Conservation (phyloP, 345 rosid species). For the Gossypium anomalum region DNA sequence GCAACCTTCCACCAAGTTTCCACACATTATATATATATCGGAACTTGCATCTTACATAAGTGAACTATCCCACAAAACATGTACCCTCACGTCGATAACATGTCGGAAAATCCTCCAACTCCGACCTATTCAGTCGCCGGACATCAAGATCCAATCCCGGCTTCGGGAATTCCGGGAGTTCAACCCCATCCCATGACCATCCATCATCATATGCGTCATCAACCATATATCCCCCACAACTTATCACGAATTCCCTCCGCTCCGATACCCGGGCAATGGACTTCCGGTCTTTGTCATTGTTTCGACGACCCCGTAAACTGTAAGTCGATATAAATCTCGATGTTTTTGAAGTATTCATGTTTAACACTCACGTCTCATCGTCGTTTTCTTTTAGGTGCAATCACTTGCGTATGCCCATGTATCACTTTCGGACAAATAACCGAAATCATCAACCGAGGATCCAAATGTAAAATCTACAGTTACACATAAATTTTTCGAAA, state of each 20-base stretch:
- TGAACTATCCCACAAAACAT: not conserved
- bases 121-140: not conserved
- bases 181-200: not conserved
- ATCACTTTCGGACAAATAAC: slow-evolving; percentile 11
- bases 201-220: not conserved
- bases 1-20: not conserved
- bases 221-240: not conserved
- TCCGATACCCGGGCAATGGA: not conserved
- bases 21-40: not conserved
- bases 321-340: not conserved
- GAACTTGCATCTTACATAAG: not conserved
- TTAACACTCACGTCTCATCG: not conserved
- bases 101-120: not conserved
- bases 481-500: too few species aligned
- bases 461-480: not conserved
- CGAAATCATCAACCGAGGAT: slow-evolving; percentile 4
- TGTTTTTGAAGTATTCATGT: not conserved
- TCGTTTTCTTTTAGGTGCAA: not conserved
- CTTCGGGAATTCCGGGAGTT: not conserved
- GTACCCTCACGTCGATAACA: not conserved
- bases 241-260: not conserved
- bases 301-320: slow-evolving; percentile 9
- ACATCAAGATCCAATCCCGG: not conserved
- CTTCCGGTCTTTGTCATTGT: slow-evolving; percentile 9
- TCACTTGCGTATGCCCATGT: slow-evolving; percentile 3